phyloP scores from a whole-genome alignment of 2,329 filamentous ascomycete species.

The Calonectria hongkongensis region DNA sequence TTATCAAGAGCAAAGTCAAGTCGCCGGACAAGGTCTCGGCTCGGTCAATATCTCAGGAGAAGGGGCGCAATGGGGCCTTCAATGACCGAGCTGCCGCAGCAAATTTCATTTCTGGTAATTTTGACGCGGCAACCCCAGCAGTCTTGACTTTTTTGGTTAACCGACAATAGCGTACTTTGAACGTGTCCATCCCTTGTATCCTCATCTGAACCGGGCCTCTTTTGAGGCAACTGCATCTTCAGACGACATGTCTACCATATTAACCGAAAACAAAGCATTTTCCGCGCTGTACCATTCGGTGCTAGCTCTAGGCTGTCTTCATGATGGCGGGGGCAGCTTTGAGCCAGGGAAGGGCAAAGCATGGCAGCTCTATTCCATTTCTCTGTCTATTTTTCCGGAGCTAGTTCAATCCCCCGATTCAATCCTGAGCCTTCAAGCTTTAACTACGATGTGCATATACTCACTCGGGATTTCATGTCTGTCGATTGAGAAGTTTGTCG shows the following conservation, averaged over 20 bases:
- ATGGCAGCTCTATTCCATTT: conserved; percentile 47
- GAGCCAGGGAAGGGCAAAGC: conserved; percentile 49
- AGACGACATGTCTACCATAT: conserved; percentile 2
- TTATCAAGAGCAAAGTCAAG: conserved; percentile 45
- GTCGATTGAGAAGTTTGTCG: conserved; percentile 45
- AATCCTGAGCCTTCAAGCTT: conserved; percentile 45
- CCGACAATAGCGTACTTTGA: conserved; percentile 46
- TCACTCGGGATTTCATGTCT: conserved; percentile 43
- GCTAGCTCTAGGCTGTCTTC: conserved; percentile 46
- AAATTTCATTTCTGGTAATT: conserved; percentile 42
- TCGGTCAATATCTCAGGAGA: conserved; percentile 31
- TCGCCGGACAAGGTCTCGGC: conserved; percentile 42
- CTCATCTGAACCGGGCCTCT: conserved; percentile 36
- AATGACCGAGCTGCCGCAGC: conserved; percentile 25
- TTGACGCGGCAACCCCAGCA: neutral
- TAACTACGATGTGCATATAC: conserved; percentile 42
- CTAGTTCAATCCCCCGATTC: conserved; percentile 36
- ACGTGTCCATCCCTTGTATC: conserved; percentile 48
- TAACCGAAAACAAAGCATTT: conserved; percentile 39
- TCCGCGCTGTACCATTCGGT: conserved; percentile 48
- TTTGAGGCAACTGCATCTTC: conserved; percentile 40
- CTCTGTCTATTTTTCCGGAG: conserved; percentile 38
- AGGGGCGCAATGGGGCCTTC: conserved; percentile 20
- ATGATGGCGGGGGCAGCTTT: conserved; percentile 45
- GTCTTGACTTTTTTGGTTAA: neutral